Base-by-base conservation (phyloP, 192 early-diverging fungal genomes). In the Coemansia sp. region DNA sequence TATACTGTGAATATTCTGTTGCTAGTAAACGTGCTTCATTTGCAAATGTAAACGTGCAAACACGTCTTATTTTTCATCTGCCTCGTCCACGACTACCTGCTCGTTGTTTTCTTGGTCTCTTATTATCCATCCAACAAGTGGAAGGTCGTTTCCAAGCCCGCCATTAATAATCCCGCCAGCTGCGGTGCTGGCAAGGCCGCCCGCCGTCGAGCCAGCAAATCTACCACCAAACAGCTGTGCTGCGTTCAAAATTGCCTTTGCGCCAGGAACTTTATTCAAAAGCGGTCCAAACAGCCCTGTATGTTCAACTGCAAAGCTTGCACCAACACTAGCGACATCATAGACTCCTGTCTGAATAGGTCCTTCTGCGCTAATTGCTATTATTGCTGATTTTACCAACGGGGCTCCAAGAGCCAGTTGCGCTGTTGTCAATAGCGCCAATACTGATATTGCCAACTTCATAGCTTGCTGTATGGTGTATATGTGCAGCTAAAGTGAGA, bases 71-170 rank as follows among this genome's bases (percentile, higher is more conserved):
- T 6, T 31, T 31, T 5, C 28, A 5, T 25, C 37, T 46, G 55
- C 7, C 7, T n/a, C 21, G 3, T 21, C 51, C 50, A 12, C 5
- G 14, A 21, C 12, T 2, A 20, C 8, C 21, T 31, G 14, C 2
- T 36, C 28, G 15, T 36, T 14, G 19, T 31, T 56, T 5, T 71
- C 60, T 23, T 67, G 65, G 6, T 80, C 28, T 9, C 78, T 64
- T 19, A 80, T 74, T 49, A 80, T 70, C 64, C 68, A 70, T 2
- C 78, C 78, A 28, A 74, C 37, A 37, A 80, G 57, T 10, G 78
- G 78, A 15, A 68, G 28, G 47, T 68, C 37, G 20, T 80, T 71
- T 42, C 78, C 78, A 19, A 23, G 1, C 5, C 56, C 60, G 7
- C 78, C 72, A 11, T 74, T 68, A 8, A 80, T 46, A 20, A 80